Evolutionary conservation across 2,329 filamentous ascomycete genomes (phyloP), one percentile per base, ranked within the genome.

Genomic region (Cordyceps farinosa): DNA sequence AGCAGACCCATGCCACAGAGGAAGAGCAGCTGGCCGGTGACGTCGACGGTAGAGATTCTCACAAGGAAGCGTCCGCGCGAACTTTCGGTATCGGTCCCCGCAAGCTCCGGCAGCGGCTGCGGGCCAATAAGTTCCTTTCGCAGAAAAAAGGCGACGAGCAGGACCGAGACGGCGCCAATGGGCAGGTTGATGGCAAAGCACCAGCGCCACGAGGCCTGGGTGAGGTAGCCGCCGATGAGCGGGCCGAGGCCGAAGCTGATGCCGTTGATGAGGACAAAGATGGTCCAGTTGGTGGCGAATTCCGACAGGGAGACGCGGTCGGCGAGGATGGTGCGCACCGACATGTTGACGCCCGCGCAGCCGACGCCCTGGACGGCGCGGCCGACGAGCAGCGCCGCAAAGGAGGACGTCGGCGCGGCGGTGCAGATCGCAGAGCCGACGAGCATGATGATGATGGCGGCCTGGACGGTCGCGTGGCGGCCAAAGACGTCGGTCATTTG

Each of bases 151-250:
- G 83, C 83, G 56, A 85, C 78, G 50, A 85, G 64, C 22, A 82
- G 57, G 44, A 88, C 76, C 7, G 81, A 82, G 29, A 82, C 67
- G 6, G 79, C 75, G 1, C 77, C 80, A 51, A 87, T 78, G 27
- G 85, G 84, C 15, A 87, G 76, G 65, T 84, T 85, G 62, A 89
- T 80, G 48, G 81, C 85, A 70, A 90, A 90, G 69, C 85, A 87
- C 80, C 88, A 90, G 55, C 87, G 77, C 87, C 87, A 90, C 65
- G 79, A 81, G 4, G 78, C 73, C 47, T 78, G 74, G n/a, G 83
- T 83, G 15, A 86, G 76, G 65, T 83, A 84, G 1, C 80, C 84
- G 38, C 86, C 86, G 38, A 87, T 75, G 5, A 86, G 78, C 0
- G 86, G 85, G 0, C 86, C 84, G 10, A 85, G 67, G 3, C 81